Base-by-base conservation (phyloP, 306 rosid genomes). In the Cicer chorassanicum region DNA sequence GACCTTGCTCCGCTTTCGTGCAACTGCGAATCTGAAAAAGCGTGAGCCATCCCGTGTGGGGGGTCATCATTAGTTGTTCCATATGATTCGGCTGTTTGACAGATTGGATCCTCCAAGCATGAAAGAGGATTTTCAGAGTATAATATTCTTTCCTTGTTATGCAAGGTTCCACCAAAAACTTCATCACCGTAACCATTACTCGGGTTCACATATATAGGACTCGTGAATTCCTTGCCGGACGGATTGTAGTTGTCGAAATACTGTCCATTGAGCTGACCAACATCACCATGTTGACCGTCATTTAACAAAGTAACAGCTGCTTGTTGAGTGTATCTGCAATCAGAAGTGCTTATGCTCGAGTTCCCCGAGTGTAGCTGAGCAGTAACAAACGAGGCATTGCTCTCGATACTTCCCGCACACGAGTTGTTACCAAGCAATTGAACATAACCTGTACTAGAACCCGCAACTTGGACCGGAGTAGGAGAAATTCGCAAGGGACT, bases 21-120 rank as follows among this genome's bases (percentile, higher is more conserved):
- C 86, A 91, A 78, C 75, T 85, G 86, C 39, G 96, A 84, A 84
- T 91, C 96, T 62, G 96, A 91, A 77, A 80, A 87, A 0, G 87
- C 89, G 85, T 87, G 92, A n/a, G 84, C 60, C 66, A 91, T 77
- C 68, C 88, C 87, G 56, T 18, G 81, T 65, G 73, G 65, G 72
- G 81, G 63, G 72, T 66, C 79, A 66, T 46, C 34, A 18, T 39
- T 34, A 38, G n/a, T 54, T 62, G n/a, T 54, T 62, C 78, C 86
- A 65, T 65, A 43, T 39, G 85, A 76, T 70, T 74, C 87, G 16
- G 81, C 71, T 57, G 81, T 82, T 76, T 60, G 64, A 77, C 49
- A 48, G 49, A 60, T 55, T 42, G 65, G 80, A 70, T 81, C 86
- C 41, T 78, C 82, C 61, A 61, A 77, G 65, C 65, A 46, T 38